These are phyloP conservation scores for Candida boleticola DNA, from an alignment of 805 yeast genomes.

Conservation along the genomic window DNA sequence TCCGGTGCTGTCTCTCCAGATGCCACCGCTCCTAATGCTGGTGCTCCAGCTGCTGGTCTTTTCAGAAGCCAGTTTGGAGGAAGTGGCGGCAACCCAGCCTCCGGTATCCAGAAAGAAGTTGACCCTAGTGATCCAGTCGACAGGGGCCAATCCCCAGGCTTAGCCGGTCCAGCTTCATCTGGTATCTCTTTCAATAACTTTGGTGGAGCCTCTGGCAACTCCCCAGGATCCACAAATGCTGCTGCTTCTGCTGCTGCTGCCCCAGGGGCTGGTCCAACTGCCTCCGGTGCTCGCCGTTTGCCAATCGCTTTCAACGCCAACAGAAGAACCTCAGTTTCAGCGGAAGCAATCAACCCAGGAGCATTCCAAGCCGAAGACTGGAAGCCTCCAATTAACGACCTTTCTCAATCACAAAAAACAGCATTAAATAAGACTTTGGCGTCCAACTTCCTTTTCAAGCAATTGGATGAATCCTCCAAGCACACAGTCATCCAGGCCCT, in stretches of 20 bases:
- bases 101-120: slow-evolving; percentile 17
- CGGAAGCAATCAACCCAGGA: slow-evolving; percentile 81
- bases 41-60: slow-evolving; percentile 13
- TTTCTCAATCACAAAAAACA: slow-evolving; percentile 59
- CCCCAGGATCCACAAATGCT: slow-evolving; percentile 1
- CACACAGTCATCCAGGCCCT: slow-evolving; percentile 81
- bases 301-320: slow-evolving; percentile 70
- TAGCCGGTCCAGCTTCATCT: neutral
- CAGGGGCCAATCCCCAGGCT: slow-evolving; percentile 1
- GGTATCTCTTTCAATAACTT: neutral
- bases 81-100: slow-evolving; percentile 5
- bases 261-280: slow-evolving; percentile 13
- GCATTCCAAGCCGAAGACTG: slow-evolving; percentile 64
- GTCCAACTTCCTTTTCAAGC: slow-evolving; percentile 80
- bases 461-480: slow-evolving; percentile 74
- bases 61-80: slow-evolving; percentile 28
- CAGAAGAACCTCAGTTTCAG: slow-evolving; percentile 87
- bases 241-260: slow-evolving; percentile 5
- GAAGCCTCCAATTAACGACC: slow-evolving; percentile 69
- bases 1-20: slow-evolving; percentile 7
- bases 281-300: slow-evolving; percentile 17
- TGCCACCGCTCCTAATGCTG: slow-evolving; percentile 4
- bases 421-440: slow-evolving; percentile 71
- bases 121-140: slow-evolving; percentile 25
- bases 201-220: neutral